A percentile compares a stretch with the other conserved stretches of the same genome.
Conservation (phyloP, 495 filamentous ascomycete genomes). For the Elaphomyces granulatus region DNA sequence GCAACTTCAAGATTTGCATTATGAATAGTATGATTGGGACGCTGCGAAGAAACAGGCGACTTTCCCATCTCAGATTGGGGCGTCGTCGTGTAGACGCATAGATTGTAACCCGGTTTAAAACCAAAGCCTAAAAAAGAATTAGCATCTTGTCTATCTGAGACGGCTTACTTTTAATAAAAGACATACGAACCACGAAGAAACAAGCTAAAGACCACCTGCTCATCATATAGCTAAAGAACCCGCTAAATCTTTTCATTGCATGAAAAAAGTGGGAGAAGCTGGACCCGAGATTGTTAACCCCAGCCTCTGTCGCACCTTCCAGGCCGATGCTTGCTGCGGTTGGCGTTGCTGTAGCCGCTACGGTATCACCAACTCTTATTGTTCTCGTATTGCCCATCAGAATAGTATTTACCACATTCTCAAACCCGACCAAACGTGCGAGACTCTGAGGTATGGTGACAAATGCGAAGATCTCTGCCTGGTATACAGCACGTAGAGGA, state of each 20-base stretch:
- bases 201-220: conserved; percentile 88
- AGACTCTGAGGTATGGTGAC: conserved; percentile 25
- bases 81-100: conserved; percentile 79
- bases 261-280: conserved; percentile 26
- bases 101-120: conserved; percentile 84
- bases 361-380: conserved; percentile 14
- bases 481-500: conserved; percentile 26
- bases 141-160: too few relatives aligned
- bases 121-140: conserved; percentile 62
- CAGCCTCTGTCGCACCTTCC: conserved; percentile 17
- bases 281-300: conserved; percentile 16
- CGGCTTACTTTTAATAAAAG: too few relatives aligned
- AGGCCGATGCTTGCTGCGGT: conserved; percentile 20
- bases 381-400: conserved; percentile 10
- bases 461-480: conserved; percentile 25
- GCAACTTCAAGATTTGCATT: conserved; percentile 48
- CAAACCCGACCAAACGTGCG: conserved; percentile 18
- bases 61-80: conserved; percentile 52
- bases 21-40: conserved; percentile 62
- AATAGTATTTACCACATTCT: conserved; percentile 15
- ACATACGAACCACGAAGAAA: conserved; percentile 64
- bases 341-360: conserved; percentile 14
- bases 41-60: conserved; percentile 59
- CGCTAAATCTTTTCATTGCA: conserved; percentile 50
- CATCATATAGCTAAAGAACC: conserved; percentile 80